Evolutionary conservation across 805 yeast species (phyloP).

Genomic region (Saccharomycopsis sp.): DNA sequence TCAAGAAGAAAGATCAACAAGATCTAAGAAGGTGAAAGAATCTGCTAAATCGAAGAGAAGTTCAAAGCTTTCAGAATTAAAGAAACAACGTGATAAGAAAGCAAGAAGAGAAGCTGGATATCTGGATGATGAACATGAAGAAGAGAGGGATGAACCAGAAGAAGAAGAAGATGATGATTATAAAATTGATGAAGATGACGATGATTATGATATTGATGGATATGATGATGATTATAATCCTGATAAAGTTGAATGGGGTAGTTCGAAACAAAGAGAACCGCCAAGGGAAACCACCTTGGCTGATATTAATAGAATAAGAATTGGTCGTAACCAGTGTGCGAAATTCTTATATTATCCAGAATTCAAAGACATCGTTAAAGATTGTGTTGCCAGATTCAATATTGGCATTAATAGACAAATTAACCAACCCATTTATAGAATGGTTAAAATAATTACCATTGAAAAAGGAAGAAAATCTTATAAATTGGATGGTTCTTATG

Average conservation of each 20-base stretch:
- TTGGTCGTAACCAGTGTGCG: constrained; percentile 71
- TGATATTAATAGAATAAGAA: constrained; percentile 66
- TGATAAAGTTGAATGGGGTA: constrained; percentile 44
- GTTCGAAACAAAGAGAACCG: constrained; percentile 5
- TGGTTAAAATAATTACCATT: constrained; percentile 73
- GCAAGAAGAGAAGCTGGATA: constrained; percentile 37
- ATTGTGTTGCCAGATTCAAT: constrained; percentile 77
- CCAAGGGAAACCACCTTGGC: constrained; percentile 30
- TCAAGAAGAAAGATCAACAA: constrained; percentile 36
- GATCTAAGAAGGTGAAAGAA: constrained; percentile 28
- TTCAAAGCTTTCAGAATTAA: constrained; percentile 63
- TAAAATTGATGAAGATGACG: constrained; percentile 28
- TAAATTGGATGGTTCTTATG: constrained; percentile 40
- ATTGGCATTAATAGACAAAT: constrained; percentile 63
- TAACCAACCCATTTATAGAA: constrained; percentile 62
- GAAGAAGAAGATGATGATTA: constrained; percentile 34
- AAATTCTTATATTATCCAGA: constrained; percentile 78
- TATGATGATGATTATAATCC: constrained; percentile 34
- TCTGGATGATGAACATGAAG: constrained; percentile 31
- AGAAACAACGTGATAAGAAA: constrained; percentile 66
- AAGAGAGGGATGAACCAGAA: constrained; percentile 21
- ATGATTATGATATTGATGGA: constrained; percentile 25
- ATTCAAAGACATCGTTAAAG: constrained; percentile 61
- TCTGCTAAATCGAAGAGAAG: constrained; percentile 31
- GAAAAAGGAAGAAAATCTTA: constrained; percentile 43